Conservation (phyloP, 352 stramenopile species). For the Pythium folliculosum region DNA sequence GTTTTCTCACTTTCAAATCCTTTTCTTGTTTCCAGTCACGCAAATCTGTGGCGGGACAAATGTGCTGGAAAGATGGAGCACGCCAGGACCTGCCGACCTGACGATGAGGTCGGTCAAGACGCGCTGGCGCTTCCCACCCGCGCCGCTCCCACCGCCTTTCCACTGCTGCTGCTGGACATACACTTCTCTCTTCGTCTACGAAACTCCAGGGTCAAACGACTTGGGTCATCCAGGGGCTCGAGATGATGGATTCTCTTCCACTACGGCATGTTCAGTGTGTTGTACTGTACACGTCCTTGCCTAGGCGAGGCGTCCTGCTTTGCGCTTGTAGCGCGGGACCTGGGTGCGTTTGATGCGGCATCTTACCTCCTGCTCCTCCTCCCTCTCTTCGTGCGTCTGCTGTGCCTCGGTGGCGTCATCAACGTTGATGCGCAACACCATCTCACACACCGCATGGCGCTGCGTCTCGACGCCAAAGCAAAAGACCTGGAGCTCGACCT, state of each 20-base stretch:
- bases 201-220: too few species aligned
- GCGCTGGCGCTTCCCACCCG: too few species aligned
- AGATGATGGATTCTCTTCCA: not conserved
- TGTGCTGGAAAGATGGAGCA: too few species aligned
- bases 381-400: not conserved
- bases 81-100: too few species aligned
- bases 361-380: not conserved
- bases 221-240: too few species aligned
- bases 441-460: conserved; percentile 9
- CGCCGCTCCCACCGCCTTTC: too few species aligned
- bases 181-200: too few species aligned
- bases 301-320: not conserved
- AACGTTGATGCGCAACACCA: not conserved
- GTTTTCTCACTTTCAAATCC: too few species aligned
- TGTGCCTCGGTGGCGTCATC: not conserved
- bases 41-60: too few species aligned
- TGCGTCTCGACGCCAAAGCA: not conserved
- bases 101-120: too few species aligned
- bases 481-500: not conserved
- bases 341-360: not conserved
- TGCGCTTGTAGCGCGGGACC: not conserved
- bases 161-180: too few species aligned
- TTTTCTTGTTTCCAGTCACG: too few species aligned
- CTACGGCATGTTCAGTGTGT: not conserved
- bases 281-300: not conserved